Conservation (phyloP, 495 filamentous ascomycete species). For the Hamigera avellanea region DNA sequence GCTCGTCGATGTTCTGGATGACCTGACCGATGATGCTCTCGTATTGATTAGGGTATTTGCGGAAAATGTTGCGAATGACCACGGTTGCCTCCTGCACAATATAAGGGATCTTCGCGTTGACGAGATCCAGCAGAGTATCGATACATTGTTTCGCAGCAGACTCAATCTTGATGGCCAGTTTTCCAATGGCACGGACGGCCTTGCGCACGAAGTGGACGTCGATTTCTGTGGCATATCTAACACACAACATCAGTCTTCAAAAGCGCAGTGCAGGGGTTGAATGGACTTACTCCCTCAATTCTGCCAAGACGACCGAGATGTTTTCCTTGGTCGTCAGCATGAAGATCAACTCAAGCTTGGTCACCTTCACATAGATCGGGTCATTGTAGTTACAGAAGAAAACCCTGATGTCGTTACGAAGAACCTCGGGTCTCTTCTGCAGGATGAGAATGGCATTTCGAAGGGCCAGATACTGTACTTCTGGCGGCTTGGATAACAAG, state of each 20-base stretch:
- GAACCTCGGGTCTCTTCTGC: slow-evolving; percentile 84
- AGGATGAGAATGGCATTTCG: slow-evolving; percentile 91
- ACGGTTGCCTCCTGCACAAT: slow-evolving; percentile 99
- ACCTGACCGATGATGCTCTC: slow-evolving; percentile 93
- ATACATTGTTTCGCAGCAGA: slow-evolving; percentile 85
- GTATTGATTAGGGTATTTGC: slow-evolving; percentile 97
- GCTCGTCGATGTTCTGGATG: slow-evolving; percentile 90
- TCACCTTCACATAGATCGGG: slow-evolving; percentile 98
- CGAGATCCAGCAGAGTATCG: slow-evolving; percentile 81
- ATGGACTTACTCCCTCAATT: slow-evolving; percentile 67
- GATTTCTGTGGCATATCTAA: slow-evolving; percentile 87
- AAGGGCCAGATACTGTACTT: slow-evolving; percentile 93
- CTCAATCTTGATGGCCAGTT: slow-evolving; percentile 98
- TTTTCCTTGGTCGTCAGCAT: slow-evolving; percentile 97
- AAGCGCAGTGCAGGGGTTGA: not conserved
- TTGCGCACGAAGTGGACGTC: slow-evolving; percentile 98
- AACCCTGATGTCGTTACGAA: slow-evolving; percentile 92
- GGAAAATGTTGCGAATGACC: slow-evolving; percentile 97
- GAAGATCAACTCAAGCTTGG: slow-evolving; percentile 96
- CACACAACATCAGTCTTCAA: not conserved
- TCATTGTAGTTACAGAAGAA: slow-evolving; percentile 99
- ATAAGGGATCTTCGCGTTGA: slow-evolving; percentile 98
- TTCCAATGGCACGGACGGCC: slow-evolving; percentile 93
- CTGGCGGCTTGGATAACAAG: slow-evolving; percentile 86
- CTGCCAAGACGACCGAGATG: slow-evolving; percentile 89